phyloP scores from a whole-genome alignment of 1,284 basidiomycete genomes.

The Hypsizygus ulmarius region DNA sequence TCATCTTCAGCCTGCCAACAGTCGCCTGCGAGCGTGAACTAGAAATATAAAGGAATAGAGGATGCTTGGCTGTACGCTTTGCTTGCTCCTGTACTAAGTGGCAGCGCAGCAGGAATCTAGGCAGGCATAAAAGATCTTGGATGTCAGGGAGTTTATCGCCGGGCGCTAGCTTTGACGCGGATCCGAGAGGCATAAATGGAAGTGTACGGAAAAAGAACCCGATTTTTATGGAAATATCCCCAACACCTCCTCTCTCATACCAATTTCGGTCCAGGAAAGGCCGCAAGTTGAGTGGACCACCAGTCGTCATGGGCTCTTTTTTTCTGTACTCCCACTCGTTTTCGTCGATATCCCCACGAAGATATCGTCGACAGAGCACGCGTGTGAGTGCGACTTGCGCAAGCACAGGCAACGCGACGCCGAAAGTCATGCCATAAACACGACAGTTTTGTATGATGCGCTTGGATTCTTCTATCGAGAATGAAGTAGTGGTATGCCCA shows the following conservation, averaged over 20 bases:
- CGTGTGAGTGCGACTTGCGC: conserved; percentile 56
- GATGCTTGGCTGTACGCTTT: conserved; percentile 36
- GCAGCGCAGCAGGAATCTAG: conserved; percentile 46
- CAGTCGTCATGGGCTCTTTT: conserved; percentile 48
- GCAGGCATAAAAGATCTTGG: conserved; percentile 39
- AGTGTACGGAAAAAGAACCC: conserved; percentile 44
- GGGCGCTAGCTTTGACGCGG: conserved; percentile 25
- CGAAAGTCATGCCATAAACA: conserved; percentile 45
- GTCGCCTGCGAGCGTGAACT: conserved; percentile 26
- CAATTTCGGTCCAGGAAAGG: conserved; percentile 49
- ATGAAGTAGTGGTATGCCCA: conserved; percentile 20
- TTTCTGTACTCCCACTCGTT: conserved; percentile 55
- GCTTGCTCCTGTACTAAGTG: conserved; percentile 38
- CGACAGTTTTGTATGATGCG: conserved; percentile 37
- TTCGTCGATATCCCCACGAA: conserved; percentile 44
- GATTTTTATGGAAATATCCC: conserved; percentile 43
- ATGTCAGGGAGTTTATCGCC: conserved; percentile 40
- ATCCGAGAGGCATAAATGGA: conserved; percentile 51
- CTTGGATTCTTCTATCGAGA: conserved; percentile 26
- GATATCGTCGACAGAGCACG: conserved; percentile 45
- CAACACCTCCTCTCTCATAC: conserved; percentile 43
- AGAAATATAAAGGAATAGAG: conserved; percentile 48
- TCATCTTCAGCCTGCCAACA: conserved; percentile 25
- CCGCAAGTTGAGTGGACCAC: conserved; percentile 51
- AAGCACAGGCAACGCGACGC: conserved; percentile 47